These are phyloP conservation scores for Nitzschia putrida DNA, from an alignment of 108 stramenopile genomes.

Conservation along the genomic window DNA sequence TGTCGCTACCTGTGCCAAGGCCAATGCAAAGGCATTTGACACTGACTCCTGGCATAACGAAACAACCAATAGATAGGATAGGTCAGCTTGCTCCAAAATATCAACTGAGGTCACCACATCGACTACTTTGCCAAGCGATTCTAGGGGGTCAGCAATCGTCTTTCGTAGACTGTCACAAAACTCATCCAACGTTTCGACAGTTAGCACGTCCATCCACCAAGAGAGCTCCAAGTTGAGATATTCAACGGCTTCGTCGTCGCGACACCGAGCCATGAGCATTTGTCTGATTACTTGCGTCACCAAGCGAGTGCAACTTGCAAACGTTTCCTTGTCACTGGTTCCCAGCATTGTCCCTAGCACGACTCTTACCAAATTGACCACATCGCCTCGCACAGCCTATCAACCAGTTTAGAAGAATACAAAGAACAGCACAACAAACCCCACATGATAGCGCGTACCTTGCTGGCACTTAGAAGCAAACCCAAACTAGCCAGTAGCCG, in stretches of 20 bases:
- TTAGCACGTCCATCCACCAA: constrained; percentile 44
- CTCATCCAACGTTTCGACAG: constrained; percentile 3
- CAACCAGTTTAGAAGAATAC: neutral
- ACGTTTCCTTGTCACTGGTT: constrained; percentile 6
- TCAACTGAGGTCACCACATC: constrained; percentile 2
- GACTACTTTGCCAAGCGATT: constrained; percentile 6
- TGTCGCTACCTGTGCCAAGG: constrained; percentile 20
- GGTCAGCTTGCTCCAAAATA: constrained; percentile 4
- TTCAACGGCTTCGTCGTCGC: neutral
- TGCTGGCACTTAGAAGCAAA: constrained; percentile 8
- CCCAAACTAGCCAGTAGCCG: constrained; percentile 17
- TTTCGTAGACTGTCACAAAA: constrained; percentile 14
- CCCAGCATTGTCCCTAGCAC: constrained; percentile 33
- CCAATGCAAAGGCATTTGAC: neutral
- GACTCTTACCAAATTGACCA: neutral
- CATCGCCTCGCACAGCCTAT: neutral
- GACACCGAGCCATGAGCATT: constrained; percentile 2
- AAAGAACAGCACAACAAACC: neutral
- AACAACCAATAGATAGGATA: constrained; percentile 18
- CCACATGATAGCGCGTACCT: constrained; percentile 7
- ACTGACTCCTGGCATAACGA: constrained; percentile 1
- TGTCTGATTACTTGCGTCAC: constrained; percentile 1
- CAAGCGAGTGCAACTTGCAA: constrained; percentile 12
- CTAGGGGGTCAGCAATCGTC: neutral
- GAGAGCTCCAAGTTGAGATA: constrained; percentile 22